phyloP scores from a whole-genome alignment of 768 basidiomycete species.

The Suillus subalutaceus region DNA sequence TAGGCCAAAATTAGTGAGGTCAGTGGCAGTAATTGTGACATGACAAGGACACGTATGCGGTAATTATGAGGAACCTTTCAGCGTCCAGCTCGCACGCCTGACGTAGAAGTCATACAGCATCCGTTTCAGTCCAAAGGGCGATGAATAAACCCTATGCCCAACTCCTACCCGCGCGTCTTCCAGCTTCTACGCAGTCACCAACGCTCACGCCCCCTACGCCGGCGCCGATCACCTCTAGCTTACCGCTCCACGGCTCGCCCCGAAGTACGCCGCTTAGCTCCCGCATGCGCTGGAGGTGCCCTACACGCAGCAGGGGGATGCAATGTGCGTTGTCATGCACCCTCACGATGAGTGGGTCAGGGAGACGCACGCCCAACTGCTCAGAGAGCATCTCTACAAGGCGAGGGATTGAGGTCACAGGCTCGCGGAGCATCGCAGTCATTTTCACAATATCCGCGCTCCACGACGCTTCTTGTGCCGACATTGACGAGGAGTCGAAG shows the following conservation, averaged over 20 bases:
- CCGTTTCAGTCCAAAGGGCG: background rate
- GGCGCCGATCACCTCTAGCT: slow-evolving; percentile 75
- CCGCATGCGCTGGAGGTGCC: slow-evolving; percentile 70
- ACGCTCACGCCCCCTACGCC: slow-evolving; percentile 88
- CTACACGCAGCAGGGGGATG: slow-evolving; percentile 78
- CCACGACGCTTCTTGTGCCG: slow-evolving; percentile 50
- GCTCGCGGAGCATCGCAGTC: slow-evolving; percentile 91
- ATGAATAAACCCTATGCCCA: slow-evolving; percentile 36
- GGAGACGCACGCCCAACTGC: slow-evolving; percentile 51
- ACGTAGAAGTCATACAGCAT: slow-evolving; percentile 2
- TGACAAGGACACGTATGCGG: background rate
- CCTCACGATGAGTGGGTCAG: slow-evolving; percentile 56
- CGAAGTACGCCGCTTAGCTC: slow-evolving; percentile 52
- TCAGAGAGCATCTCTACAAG: slow-evolving; percentile 39
- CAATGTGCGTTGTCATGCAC: slow-evolving; percentile 62
- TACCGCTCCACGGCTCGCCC: slow-evolving; percentile 45
- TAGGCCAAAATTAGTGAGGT: background rate
- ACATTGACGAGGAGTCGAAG: slow-evolving; percentile 83
- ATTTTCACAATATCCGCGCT: slow-evolving; percentile 64
- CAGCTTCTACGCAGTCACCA: slow-evolving; percentile 81
- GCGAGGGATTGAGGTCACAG: slow-evolving; percentile 42
- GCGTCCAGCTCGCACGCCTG: background rate
- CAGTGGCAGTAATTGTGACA: background rate
- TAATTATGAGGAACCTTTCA: background rate
- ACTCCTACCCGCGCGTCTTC: slow-evolving; percentile 52